These are phyloP conservation scores for Coniochaeta pulveracea DNA, from an alignment of 2,329 filamentous ascomycete species.

Conservation along the genomic window DNA sequence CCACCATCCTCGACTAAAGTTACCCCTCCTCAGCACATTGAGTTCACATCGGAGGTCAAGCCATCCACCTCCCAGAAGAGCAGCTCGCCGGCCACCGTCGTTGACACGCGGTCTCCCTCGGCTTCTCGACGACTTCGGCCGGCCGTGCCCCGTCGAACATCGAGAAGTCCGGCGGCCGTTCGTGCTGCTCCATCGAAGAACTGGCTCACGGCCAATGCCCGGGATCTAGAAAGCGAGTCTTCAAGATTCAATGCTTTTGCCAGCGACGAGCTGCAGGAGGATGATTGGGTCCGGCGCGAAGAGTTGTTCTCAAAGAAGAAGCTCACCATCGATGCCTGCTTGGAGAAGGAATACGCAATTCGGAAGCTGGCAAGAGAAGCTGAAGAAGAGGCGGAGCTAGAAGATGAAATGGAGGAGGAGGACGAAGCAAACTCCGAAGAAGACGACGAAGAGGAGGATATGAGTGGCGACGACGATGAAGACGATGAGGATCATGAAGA, in stretches of 20 bases:
- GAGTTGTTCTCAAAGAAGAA: constrained; percentile 51
- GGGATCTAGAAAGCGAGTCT: constrained; percentile 40
- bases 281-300: constrained; percentile 79
- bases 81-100: constrained; percentile 17
- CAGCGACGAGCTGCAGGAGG: constrained; percentile 67
- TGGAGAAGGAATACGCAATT: constrained; percentile 82
- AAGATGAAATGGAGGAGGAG: constrained; percentile 31
- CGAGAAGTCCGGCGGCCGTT: constrained; percentile 24
- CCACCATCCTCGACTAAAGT: constrained; percentile 32
- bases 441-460: constrained; percentile 35
- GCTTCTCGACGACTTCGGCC: constrained; percentile 11
- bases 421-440: constrained; percentile 37
- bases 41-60: constrained; percentile 9
- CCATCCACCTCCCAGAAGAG: constrained; percentile 14
- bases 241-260: constrained; percentile 85
- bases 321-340: constrained; percentile 79
- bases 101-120: constrained; percentile 17
- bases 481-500: constrained; percentile 41
- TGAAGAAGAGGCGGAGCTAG: constrained; percentile 77
- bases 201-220: constrained; percentile 38
- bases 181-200: constrained; percentile 27
- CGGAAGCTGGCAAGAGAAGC: constrained; percentile 78
- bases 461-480: constrained; percentile 37
- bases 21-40: constrained; percentile 20
- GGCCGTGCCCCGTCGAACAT: constrained; percentile 21